Conservation (phyloP, 768 basidiomycete genomes). For the Amanita polypyramis region DNA sequence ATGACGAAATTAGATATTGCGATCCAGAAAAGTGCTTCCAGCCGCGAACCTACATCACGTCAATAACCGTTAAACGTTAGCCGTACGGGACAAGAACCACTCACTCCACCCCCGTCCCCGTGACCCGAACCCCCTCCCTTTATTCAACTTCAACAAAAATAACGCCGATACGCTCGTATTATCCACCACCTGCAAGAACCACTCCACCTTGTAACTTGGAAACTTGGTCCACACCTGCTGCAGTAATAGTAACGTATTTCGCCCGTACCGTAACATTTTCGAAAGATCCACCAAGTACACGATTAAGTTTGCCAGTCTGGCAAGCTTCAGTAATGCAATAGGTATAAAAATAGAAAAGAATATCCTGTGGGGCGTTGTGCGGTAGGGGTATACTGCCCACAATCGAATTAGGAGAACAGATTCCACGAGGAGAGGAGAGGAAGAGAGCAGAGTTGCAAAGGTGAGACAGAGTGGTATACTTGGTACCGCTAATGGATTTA, state of each 20-base stretch:
- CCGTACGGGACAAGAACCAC: neutral
- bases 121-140: neutral
- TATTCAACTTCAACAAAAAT: slow-evolving; percentile 13
- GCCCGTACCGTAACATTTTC: neutral
- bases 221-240: neutral
- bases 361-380: slow-evolving; percentile 3
- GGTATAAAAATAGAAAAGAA: slow-evolving; percentile 12
- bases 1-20: slow-evolving; percentile 19
- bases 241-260: neutral
- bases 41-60: slow-evolving; percentile 7
- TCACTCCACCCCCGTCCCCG: neutral
- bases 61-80: neutral
- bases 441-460: slow-evolving; percentile 6
- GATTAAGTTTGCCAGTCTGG: slow-evolving; percentile 10
- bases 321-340: slow-evolving; percentile 12
- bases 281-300: slow-evolving; percentile 9
- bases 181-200: slow-evolving; percentile 13
- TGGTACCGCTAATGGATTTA: slow-evolving; percentile 1
- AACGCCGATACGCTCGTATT: slow-evolving; percentile 13
- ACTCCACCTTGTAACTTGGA: slow-evolving; percentile 12
- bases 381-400: slow-evolving; percentile 13
- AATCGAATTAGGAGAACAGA: slow-evolving; percentile 16
- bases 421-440: slow-evolving; percentile 15
- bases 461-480: slow-evolving; percentile 3
- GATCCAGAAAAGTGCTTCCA: slow-evolving; percentile 18